These are phyloP conservation scores for Bassia scoparia DNA, from an alignment of 148 eudicot genomes.

Conservation along the genomic window DNA sequence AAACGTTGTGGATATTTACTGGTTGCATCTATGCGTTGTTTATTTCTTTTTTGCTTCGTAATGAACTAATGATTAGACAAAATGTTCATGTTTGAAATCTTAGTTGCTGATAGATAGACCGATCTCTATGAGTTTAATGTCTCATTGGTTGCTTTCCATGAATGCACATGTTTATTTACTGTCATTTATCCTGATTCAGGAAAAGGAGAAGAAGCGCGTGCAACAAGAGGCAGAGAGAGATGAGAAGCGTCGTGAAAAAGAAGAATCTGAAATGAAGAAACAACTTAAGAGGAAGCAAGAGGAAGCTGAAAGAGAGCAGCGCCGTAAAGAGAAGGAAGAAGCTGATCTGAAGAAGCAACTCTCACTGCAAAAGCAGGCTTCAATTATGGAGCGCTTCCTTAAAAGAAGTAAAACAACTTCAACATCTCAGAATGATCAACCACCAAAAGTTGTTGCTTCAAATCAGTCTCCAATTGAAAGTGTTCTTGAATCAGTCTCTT, in stretches of 20 bases:
- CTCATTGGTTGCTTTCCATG: neutral
- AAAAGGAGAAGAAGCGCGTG: slow-evolving; percentile 68
- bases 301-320: slow-evolving; percentile 75
- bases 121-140: neutral
- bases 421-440: slow-evolving; percentile 32
- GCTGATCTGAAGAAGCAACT: slow-evolving; percentile 70
- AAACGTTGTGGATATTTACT: too few relatives aligned
- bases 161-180: neutral
- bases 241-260: slow-evolving; percentile 69
- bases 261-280: slow-evolving; percentile 58
- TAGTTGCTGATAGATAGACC: neutral
- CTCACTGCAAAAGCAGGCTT: slow-evolving; percentile 76
- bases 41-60: too few relatives aligned
- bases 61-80: too few relatives aligned
- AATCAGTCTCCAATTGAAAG: slow-evolving; percentile 27
- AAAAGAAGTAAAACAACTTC: slow-evolving; percentile 48
- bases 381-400: slow-evolving; percentile 86
- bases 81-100: too few relatives aligned
- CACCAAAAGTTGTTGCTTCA: slow-evolving; percentile 22
- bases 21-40: too few relatives aligned
- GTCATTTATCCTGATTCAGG: slow-evolving; percentile 42
- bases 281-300: slow-evolving; percentile 73
- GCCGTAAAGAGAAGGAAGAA: slow-evolving; percentile 81
- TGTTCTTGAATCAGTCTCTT: slow-evolving; percentile 39
- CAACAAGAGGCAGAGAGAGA: slow-evolving; percentile 87